Evolutionary conservation across 371 early-diverging fungal species (phyloP), one percentile per base, ranked within the genome.

Genomic region (Chytridium lagenaria): DNA sequence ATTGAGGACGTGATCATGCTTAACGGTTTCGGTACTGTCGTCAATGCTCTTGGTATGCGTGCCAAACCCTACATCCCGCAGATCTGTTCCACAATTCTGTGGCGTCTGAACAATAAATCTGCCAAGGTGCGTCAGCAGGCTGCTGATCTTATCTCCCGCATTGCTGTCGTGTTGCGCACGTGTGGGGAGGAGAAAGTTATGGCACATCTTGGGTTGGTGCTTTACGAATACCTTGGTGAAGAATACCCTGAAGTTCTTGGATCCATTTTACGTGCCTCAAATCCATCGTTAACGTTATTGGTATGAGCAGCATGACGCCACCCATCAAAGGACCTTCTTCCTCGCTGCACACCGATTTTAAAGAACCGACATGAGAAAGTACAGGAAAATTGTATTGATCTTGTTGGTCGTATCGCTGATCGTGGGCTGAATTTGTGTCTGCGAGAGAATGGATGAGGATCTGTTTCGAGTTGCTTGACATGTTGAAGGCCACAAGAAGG

Each of bases 391-490:
- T 90, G 91, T 77, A 84, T 55, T n/a, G 70, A 97, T 84, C 81
- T 99, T 10, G 96, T 99, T 1, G 98, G 98, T 30, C 92, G 96
- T 81, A 96, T 98, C 75, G 99, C 98, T 15, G 98, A 97, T 81
- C 93, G 98, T 77, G 99, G 95, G 95, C 98, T n/a, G 98, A 97
- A 78, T 93, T 90, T 81, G 98, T 99, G n/a, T 90, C 92, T 73
- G 94, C 98, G 1, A 90, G 96, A 76, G 99, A 99, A 85, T 99
- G 99, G 99, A 97, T 99, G 97, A 93, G 99, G 68, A 96, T 96
- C 72, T 98, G 98, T n/a, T 98, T 98, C 77, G 98, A 97, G 80
- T 84, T 99, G 51, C 85, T 98, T 51, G 99, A 98, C 79, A 88
- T 96, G 82, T 86, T 99, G 59, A 95, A 96, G 77, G 97, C 99